Evolutionary conservation across 257 asterid genomes (phyloP), one percentile per base, ranked within the genome.

Genomic region (Henckelia pumila): DNA sequence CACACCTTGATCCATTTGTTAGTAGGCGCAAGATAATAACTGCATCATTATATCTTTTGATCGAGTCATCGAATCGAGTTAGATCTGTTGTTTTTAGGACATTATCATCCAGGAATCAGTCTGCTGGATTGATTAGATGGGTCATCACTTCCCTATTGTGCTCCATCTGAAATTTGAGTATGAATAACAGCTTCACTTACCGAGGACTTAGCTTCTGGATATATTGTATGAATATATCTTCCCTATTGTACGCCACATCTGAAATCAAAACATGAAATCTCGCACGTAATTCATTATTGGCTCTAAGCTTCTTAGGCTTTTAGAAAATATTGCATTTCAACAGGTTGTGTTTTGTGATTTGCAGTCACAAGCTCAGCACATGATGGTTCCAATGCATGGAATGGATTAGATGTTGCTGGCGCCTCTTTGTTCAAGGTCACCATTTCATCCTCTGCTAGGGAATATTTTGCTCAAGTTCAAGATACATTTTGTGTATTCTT

Each of bases 381-480:
- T 80, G 90, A 77, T 83, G 79, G 77, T 83, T 56, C 88, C 76
- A 26, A 82, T 81, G 91, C 87, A 59, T 67, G 81, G 93, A 74
- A 68, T 79, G 77, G 93, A 84, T 21, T 84, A 79, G 79, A 65
- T 64, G 24, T 14, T 30, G 70, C 69, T 25, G 30, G 70, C 69
- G 23, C 52, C 2, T 66, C 63, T 67, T 28, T 16, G 56, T 58
- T 75, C 68, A 47, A 63, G 23, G 49, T 61, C 75, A 9, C 67
- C 44, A 53, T 69, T 61, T 68, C 62, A 37, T 72, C 67, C 67
- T 67, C 69, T 64, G 69, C 56, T 25, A 64, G 66, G 61, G 69
- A 73, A 71, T 56, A 72, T 16, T 47, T 50, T 64, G 11, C 37
- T 50, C 66, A 64, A 61, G 74, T 50, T 52, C 44, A 71, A 73